Evolutionary conservation across 2,329 filamentous ascomycete genomes (phyloP).

Genomic region (Corinectria fuckeliana): DNA sequence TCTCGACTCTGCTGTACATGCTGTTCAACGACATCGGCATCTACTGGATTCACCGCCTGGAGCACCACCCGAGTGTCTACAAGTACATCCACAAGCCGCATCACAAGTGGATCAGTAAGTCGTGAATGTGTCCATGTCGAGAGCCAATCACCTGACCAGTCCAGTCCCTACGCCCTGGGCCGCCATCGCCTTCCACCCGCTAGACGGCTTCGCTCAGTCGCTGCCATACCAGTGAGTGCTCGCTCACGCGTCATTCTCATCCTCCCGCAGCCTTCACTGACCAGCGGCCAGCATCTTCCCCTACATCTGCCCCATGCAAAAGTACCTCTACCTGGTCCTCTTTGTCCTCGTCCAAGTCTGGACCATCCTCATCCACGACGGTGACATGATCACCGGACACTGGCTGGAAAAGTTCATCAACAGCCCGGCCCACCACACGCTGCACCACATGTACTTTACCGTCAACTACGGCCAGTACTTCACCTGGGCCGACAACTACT

Average conservation of each 20-base stretch:
- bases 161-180: conserved; percentile 55
- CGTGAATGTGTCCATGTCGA: background rate
- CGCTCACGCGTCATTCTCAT: background rate
- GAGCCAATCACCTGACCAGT: background rate
- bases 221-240: conserved; percentile 52
- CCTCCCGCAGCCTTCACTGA: conserved; percentile 8
- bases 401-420: conserved; percentile 56
- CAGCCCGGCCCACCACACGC: conserved; percentile 55
- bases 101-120: conserved; percentile 56
- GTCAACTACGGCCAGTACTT: conserved; percentile 59
- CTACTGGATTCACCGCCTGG: conserved; percentile 56
- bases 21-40: conserved; percentile 54
- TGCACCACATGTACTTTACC: conserved; percentile 58
- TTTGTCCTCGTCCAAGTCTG: conserved; percentile 55
- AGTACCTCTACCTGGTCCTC: conserved; percentile 52
- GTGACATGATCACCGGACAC: conserved; percentile 56
- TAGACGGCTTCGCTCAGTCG: conserved; percentile 54
- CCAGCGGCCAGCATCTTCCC: conserved; percentile 45
- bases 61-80: conserved; percentile 54
- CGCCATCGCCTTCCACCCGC: conserved; percentile 54
- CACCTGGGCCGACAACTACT: conserved; percentile 54
- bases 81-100: conserved; percentile 57
- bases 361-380: conserved; percentile 58
- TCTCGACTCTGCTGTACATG: conserved; percentile 51
- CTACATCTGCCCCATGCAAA: conserved; percentile 54